Evolutionary conservation across 768 basidiomycete genomes (phyloP), one percentile per base, ranked within the genome.

Genomic region (Podaxis sp.): DNA sequence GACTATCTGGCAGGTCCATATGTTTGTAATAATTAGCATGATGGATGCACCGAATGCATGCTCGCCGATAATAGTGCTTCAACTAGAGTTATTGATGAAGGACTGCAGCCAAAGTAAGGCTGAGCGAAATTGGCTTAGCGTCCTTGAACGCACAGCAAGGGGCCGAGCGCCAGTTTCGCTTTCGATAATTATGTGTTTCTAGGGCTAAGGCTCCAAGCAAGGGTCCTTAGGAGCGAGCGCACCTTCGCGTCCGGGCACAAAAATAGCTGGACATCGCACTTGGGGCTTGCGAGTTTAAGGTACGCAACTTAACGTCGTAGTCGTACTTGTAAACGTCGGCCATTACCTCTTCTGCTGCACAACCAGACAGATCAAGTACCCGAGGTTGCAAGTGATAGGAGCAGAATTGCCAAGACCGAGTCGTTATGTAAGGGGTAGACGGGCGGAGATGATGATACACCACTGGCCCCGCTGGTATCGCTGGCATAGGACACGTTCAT

Each of bases 291-390:
- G 44, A 46, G 5, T 46, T 8, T 4, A 9, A 42, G 7, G 17
- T n/a, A 46, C 44, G 44, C 9, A 46, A 46, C 8, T n/a, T 46
- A 22, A 33, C 6, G 44, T 19, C 44, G 44, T 46, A n/a, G 44
- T 7, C 44, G 19, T 46, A 46, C n/a, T 46, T 46, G 44, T 46
- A 17, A 19, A 46, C 44, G 17, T 19, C 44, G 44, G 15, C 17
- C n/a, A 46, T 46, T 46, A 46, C 17, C 17, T 46, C 33, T 52
- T 30, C 33, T 46, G 19, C 4, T n/a, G 3, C 44, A 33, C 28
- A n/a, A n/a, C n/a, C 19, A 19, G 52, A 54, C 36, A 36, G 52
- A 54, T 54, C 52, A 19, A 54, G 52, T 54, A 54, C 52, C 52
- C 52, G 52, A 54, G 52, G 52, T 30, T 13, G 52, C 17, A 26